phyloP scores from a whole-genome alignment of 73 alveolate genomes.

The Paramecium sonneborni region DNA sequence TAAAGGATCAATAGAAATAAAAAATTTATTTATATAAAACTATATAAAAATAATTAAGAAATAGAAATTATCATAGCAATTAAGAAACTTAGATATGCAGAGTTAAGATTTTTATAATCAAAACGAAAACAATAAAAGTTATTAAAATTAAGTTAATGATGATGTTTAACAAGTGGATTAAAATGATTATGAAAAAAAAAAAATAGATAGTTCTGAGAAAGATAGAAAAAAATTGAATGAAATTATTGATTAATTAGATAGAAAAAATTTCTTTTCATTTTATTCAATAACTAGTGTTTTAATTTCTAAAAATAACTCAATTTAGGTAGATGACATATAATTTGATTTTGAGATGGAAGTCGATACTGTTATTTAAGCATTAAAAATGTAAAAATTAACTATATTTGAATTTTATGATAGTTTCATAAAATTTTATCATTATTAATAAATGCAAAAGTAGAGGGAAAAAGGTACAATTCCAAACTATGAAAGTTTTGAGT shows the following conservation, averaged over 20 bases:
- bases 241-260: too few relatives aligned
- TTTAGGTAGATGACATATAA: not conserved
- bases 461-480: not conserved
- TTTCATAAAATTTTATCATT: not conserved
- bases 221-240: too few relatives aligned
- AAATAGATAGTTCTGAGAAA: too few relatives aligned
- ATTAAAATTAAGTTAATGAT: too few relatives aligned
- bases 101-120: too few relatives aligned
- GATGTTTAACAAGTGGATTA: too few relatives aligned
- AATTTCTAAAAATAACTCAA: not conserved
- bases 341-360: not conserved
- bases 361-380: not conserved
- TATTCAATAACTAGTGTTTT: too few relatives aligned
- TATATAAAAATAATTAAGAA: not conserved
- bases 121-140: too few relatives aligned
- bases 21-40: not conserved
- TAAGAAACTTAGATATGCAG: not conserved
- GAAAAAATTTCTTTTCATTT: too few relatives aligned
- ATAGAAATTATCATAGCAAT: not conserved
- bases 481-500: not conserved
- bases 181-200: too few relatives aligned
- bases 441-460: not conserved
- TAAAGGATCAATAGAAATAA: not conserved
- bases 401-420: not conserved
- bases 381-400: not conserved